These are phyloP conservation scores for Raffaelea ambrosiae DNA, from an alignment of 2,329 filamentous ascomycete genomes.

Conservation along the genomic window DNA sequence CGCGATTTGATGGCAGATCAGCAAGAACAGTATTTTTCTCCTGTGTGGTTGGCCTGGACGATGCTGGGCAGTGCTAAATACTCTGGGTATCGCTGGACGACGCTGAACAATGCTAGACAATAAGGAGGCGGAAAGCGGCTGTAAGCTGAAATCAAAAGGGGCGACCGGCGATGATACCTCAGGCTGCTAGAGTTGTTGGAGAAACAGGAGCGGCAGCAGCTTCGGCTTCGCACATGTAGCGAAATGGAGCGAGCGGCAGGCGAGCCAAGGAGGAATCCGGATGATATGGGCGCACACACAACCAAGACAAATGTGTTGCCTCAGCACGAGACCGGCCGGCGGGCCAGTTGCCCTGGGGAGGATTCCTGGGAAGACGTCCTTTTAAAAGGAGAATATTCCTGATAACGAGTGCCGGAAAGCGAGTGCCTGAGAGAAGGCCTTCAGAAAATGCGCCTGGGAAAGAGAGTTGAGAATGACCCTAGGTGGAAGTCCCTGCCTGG, in stretches of 20 bases:
- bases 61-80: too few species aligned
- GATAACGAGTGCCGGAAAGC: too few species aligned
- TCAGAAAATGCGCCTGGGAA: too few species aligned
- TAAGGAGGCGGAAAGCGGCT: not conserved
- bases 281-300: too few species aligned
- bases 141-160: not conserved
- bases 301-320: not conserved
- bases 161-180: too few species aligned
- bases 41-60: too few species aligned
- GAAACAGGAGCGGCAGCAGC: not conserved
- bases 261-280: not conserved
- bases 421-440: too few species aligned
- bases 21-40: not conserved
- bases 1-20: slow-evolving; percentile 10
- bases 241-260: not conserved
- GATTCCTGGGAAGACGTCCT: not conserved
- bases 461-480: too few species aligned
- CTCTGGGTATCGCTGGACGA: too few species aligned
- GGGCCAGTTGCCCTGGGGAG: not conserved
- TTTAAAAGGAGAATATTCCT: not conserved
- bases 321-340: not conserved
- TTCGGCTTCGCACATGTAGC: not conserved
- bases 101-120: not conserved
- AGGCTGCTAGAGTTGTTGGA: too few species aligned
- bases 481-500: too few species aligned